A percentile compares a stretch with the other conserved stretches of the same genome.
Conservation (phyloP, 257 asterid species). For the Capsicum chinense region DNA sequence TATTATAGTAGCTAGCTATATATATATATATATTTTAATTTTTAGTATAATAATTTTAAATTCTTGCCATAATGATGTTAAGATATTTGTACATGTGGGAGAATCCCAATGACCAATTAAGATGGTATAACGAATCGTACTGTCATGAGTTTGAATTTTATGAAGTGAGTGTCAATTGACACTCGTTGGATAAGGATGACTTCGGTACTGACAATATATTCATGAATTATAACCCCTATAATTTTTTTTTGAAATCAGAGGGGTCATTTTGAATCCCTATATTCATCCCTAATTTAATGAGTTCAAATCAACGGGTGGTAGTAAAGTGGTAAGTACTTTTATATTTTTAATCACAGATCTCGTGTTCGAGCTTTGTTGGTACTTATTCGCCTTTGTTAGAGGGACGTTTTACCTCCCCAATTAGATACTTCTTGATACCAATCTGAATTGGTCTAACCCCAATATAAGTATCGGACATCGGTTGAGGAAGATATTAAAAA, state of each 20-base stretch:
- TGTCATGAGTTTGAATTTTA: background rate
- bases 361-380: background rate
- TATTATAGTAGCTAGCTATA: background rate
- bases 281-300: background rate
- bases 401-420: background rate
- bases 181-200: background rate
- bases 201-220: background rate
- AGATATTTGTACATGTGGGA: background rate
- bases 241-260: background rate
- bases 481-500: no score
- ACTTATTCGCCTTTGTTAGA: background rate
- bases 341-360: no score
- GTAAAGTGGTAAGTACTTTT: background rate
- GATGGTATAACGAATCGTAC: background rate
- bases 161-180: background rate
- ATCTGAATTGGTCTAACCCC: rapidly evolving
- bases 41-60: background rate
- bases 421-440: rapidly evolving
- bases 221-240: background rate
- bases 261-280: background rate
- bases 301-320: background rate
- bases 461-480: background rate
- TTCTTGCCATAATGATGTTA: background rate
- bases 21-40: background rate
- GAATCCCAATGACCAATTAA: background rate